Base-by-base conservation (phyloP, 2,329 filamentous ascomycete genomes). In the Grosmannia penicillata region DNA sequence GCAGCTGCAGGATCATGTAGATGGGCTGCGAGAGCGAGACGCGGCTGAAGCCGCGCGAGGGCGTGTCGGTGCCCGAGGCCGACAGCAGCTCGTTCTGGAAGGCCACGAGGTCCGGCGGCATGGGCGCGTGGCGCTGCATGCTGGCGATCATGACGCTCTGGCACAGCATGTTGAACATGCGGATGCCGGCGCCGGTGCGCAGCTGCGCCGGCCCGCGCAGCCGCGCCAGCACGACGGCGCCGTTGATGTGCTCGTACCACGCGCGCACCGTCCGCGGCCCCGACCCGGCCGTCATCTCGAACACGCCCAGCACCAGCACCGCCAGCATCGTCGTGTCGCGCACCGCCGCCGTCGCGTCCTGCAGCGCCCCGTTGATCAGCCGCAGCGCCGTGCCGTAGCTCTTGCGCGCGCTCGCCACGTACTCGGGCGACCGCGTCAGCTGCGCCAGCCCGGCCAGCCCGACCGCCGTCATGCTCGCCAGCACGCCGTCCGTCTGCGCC, bases 111-210 rank as follows among this genome's bases (percentile, higher is more conserved):
- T 58, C 51, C n/a, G 56, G 47, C 4, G 68, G 69, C 55, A 72
- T 61, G 11, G 64, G 59, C 22, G 63, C 51, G 25, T 62, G 60
- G 36, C 59, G 60, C 43, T 70, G 66, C 21, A 70, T 59, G 48
- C 68, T 71, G 46, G 61, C 66, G 43, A 72, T 63, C 41, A 70
- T 55, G 25, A 69, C 58, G 38, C 60, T 63, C 39, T 70, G 61
- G 24, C 59, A 66, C 23, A 72, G 56, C 61, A 71, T 68, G 39
- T 65, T 56, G 47, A 73, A 72, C 63, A 73, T 66, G 39, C 63
- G 57, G 27, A 59, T 54, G 4, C 68, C 67, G 3, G 60, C 60
- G 30, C 52, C 52, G 10, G 61, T 65, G 28, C 48, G 51, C 45
- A 72, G 64, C 42, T 70, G 67, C 4, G 53, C 53, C 9, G 54